A percentile compares a stretch with the other conserved stretches of the same genome.
Conservation (phyloP, 139 green algal genomes). For the Chlamydomonas asymmetrica region DNA sequence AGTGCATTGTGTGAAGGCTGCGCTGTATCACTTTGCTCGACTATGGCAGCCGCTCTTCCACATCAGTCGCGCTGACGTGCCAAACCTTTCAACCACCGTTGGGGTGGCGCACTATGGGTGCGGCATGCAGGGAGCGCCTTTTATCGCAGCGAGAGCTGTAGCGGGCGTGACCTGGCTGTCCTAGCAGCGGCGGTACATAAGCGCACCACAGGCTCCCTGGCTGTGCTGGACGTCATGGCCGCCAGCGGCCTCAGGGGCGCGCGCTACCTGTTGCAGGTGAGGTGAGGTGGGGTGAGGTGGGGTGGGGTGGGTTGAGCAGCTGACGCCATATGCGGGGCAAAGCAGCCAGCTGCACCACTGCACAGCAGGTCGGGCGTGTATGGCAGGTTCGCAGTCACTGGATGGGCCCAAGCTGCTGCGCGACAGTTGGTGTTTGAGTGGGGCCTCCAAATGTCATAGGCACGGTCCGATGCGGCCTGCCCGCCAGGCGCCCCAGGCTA, state of each 20-base stretch:
- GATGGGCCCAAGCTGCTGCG: background rate
- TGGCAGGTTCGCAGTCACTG: no score
- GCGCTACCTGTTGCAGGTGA: slow-evolving; percentile 56
- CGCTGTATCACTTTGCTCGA: background rate
- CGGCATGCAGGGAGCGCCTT: slow-evolving; percentile 42
- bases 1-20: background rate
- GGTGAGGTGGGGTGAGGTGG: no score
- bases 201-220: slow-evolving; percentile 24
- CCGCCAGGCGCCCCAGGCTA: no score
- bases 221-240: slow-evolving; percentile 65
- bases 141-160: slow-evolving; percentile 61
- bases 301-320: no score
- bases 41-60: background rate
- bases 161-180: slow-evolving; percentile 58
- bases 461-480: no score
- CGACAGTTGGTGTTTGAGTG: slow-evolving; percentile 1
- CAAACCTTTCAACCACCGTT: background rate
- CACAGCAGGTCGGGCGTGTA: no score
- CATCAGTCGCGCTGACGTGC: background rate
- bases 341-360: no score
- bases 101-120: no score
- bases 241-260: slow-evolving; percentile 59
- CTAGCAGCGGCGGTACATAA: slow-evolving; percentile 55
- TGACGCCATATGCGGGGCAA: no score
- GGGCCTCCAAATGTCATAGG: no score